Evolutionary conservation across 768 basidiomycete genomes (phyloP).

Genomic region (Termitomyces heimii): DNA sequence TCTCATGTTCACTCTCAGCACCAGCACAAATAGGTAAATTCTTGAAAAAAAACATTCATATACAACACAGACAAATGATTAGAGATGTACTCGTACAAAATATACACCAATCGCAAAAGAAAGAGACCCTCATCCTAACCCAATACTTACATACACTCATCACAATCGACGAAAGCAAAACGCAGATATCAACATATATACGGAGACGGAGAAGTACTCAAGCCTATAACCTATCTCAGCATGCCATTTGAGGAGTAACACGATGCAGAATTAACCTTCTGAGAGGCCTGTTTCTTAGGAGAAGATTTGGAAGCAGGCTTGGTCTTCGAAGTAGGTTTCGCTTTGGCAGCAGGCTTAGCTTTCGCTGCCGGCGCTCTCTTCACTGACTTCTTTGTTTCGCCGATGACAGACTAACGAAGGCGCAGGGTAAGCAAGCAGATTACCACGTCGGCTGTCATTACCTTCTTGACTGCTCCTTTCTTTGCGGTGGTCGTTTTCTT

Average conservation of each 20-base stretch:
- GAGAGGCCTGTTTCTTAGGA: conserved; percentile 16
- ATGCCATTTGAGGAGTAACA: background rate
- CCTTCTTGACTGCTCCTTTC: conserved; percentile 58
- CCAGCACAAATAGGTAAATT: background rate
- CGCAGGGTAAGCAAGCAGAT: background rate
- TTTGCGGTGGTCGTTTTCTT: conserved; percentile 30
- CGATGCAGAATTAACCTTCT: conserved; percentile 11
- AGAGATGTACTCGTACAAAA: background rate
- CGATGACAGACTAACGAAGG: conserved; percentile 27
- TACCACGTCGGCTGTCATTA: conserved; percentile 12
- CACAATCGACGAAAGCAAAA: background rate
- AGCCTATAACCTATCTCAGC: background rate
- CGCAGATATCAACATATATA: background rate
- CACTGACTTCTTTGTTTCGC: conserved; percentile 30
- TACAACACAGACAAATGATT: background rate
- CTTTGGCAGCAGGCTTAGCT: conserved; percentile 18
- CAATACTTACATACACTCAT: background rate
- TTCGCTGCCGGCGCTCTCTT: conserved; percentile 13
- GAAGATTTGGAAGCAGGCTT: conserved; percentile 20
- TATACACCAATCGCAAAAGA: background rate
- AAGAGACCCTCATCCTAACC: background rate
- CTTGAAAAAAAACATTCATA: background rate
- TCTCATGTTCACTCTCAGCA: background rate
- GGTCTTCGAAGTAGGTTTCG: conserved; percentile 24
- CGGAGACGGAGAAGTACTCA: background rate